phyloP scores from a whole-genome alignment of 768 basidiomycete species.

The Boletus reticulatus region DNA sequence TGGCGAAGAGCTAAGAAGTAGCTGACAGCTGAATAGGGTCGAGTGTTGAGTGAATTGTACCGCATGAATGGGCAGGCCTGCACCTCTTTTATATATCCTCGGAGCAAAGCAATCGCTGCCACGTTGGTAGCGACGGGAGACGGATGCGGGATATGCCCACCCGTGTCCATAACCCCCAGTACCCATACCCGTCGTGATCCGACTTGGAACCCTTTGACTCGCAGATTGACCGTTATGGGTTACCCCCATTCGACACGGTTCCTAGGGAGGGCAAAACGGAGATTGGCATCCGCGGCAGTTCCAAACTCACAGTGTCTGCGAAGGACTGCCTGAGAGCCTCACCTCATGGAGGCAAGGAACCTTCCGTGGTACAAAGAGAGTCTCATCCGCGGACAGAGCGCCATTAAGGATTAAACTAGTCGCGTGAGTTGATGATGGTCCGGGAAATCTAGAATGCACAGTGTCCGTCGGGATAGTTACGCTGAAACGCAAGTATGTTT shows the following conservation, averaged over 20 bases:
- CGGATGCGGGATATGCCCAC: neutral
- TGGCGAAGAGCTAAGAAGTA: slow-evolving; percentile 16
- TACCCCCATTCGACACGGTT: neutral
- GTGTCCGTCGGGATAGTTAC: neutral
- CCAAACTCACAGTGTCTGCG: neutral
- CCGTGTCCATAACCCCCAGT: neutral
- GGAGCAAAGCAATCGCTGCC: neutral
- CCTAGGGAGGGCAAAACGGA: neutral
- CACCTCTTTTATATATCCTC: slow-evolving; percentile 18
- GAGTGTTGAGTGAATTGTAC: neutral
- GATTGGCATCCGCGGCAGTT: slow-evolving; percentile 1
- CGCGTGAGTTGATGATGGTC: neutral
- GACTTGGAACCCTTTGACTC: neutral
- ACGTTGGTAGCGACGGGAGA: slow-evolving; percentile 2
- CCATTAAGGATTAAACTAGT: neutral
- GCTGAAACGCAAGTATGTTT: neutral
- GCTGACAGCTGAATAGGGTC: neutral
- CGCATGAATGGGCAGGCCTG: neutral
- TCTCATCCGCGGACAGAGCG: slow-evolving; percentile 17
- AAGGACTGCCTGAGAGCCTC: neutral
- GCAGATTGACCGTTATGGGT: neutral
- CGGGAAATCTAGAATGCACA: neutral
- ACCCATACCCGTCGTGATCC: slow-evolving; percentile 7
- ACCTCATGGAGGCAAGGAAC: slow-evolving; percentile 1
- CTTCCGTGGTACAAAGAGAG: neutral